These are phyloP conservation scores for Ascochyta fabae DNA, from an alignment of 2,329 filamentous ascomycete species.

Conservation along the genomic window DNA sequence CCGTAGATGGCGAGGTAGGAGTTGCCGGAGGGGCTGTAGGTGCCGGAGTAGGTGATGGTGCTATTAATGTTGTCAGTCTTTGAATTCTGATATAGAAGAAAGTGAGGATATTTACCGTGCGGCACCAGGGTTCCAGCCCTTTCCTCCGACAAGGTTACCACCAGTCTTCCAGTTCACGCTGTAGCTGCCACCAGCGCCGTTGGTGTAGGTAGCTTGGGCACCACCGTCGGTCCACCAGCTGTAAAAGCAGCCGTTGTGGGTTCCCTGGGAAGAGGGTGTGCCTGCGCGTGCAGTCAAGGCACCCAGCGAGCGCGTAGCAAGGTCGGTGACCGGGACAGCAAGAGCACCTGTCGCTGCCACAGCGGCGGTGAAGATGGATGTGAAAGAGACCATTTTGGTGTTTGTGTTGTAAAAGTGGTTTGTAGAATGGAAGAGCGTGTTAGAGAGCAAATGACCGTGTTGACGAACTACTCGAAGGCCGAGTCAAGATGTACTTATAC, in stretches of 20 bases:
- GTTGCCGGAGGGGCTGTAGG: constrained; percentile 44
- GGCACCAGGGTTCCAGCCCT: constrained; percentile 64
- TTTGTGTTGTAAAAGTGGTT: constrained; percentile 7
- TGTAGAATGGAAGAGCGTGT: constrained; percentile 16
- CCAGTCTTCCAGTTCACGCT: constrained; percentile 58
- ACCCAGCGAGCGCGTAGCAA: constrained; percentile 46
- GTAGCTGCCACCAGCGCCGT: constrained; percentile 59
- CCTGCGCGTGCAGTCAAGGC: constrained; percentile 42
- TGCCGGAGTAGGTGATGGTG: constrained; percentile 45
- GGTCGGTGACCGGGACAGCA: constrained; percentile 40
- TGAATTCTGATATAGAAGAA: background rate
- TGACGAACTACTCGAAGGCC: constrained; percentile 17
- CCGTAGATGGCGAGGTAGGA: constrained; percentile 64
- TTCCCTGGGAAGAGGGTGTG: constrained; percentile 58
- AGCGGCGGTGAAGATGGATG: constrained; percentile 33
- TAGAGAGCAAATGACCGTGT: constrained; percentile 19
- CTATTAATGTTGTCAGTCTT: constrained; percentile 20
- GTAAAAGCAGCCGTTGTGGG: constrained; percentile 65
- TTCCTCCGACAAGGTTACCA: constrained; percentile 64
- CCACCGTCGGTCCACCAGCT: constrained; percentile 65
- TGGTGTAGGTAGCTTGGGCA: constrained; percentile 62
- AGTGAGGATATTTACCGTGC: constrained; percentile 50
- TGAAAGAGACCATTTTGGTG: constrained; percentile 38
- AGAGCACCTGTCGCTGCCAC: constrained; percentile 33
- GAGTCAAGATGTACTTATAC: constrained; percentile 30